A percentile compares a stretch with the other conserved stretches of the same genome.
These are phyloP conservation scores for Paecilomyces variotii DNA, from an alignment of 2,329 filamentous ascomycete genomes.

Conservation along the genomic window DNA sequence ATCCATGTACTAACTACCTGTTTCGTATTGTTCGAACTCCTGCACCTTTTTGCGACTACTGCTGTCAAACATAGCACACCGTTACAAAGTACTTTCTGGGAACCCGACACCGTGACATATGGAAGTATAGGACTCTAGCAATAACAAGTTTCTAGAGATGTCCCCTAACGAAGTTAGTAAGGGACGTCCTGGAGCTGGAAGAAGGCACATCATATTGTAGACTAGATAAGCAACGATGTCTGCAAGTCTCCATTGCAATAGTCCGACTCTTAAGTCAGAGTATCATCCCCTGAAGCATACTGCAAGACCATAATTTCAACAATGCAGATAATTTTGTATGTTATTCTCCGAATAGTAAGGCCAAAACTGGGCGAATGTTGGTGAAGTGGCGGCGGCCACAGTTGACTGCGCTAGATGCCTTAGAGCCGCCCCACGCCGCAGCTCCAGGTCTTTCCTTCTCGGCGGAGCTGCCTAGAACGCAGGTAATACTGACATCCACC, in stretches of 20 bases:
- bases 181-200: background rate
- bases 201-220: background rate
- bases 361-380: background rate
- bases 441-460: constrained; percentile 1
- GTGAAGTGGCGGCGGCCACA: background rate
- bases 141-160: background rate
- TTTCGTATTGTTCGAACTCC: too few species aligned
- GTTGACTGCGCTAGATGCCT: background rate
- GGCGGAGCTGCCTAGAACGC: background rate
- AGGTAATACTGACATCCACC: background rate
- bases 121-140: background rate
- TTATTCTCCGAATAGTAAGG: background rate
- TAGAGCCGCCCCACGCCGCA: background rate
- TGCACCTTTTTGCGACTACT: too few species aligned
- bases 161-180: background rate
- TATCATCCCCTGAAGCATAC: background rate
- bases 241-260: background rate
- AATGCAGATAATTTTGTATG: background rate
- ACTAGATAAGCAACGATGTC: background rate
- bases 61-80: too few species aligned
- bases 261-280: background rate
- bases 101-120: too few species aligned
- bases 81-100: too few species aligned
- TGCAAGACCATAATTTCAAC: background rate
- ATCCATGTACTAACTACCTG: too few species aligned